Conservation (phyloP, 768 basidiomycete genomes). For the Amanita fuliginea region DNA sequence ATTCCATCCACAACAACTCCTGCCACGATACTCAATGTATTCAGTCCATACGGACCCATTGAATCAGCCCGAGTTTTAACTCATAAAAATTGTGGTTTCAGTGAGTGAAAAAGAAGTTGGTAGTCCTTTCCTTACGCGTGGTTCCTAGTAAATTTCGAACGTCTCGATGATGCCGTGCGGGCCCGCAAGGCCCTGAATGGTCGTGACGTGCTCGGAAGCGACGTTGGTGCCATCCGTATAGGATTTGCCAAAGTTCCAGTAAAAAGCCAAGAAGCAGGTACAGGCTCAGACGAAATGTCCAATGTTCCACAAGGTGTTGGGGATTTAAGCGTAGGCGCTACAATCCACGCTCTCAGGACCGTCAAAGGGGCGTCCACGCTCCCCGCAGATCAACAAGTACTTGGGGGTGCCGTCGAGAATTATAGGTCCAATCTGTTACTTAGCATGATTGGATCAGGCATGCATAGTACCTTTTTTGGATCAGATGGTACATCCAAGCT, state of each 20-base stretch:
- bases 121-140: constrained; percentile 5
- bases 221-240: constrained; percentile 94
- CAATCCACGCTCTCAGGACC: constrained; percentile 76
- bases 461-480: constrained; percentile 44
- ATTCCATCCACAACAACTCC: constrained; percentile 95
- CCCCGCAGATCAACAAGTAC: constrained; percentile 87
- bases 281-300: constrained; percentile 49
- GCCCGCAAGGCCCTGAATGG: constrained; percentile 95
- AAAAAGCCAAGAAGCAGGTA: constrained; percentile 61
- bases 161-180: constrained; percentile 91
- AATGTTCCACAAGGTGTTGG: constrained; percentile 72
- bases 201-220: constrained; percentile 89
- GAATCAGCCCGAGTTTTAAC: constrained; percentile 94
- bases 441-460: constrained; percentile 76
- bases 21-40: constrained; percentile 88
- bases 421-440: constrained; percentile 86
- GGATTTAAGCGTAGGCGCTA: constrained; percentile 77
- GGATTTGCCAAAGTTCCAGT: constrained; percentile 96
- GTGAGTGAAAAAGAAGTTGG: constrained; percentile 29
- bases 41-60: constrained; percentile 95
- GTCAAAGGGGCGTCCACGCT: constrained; percentile 90
- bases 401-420: constrained; percentile 88
- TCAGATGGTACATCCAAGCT: constrained; percentile 50
- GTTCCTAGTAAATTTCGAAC: constrained; percentile 86
- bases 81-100: constrained; percentile 95